Conservation (phyloP, 495 filamentous ascomycete species). For the Aspergillus homomorphus region DNA sequence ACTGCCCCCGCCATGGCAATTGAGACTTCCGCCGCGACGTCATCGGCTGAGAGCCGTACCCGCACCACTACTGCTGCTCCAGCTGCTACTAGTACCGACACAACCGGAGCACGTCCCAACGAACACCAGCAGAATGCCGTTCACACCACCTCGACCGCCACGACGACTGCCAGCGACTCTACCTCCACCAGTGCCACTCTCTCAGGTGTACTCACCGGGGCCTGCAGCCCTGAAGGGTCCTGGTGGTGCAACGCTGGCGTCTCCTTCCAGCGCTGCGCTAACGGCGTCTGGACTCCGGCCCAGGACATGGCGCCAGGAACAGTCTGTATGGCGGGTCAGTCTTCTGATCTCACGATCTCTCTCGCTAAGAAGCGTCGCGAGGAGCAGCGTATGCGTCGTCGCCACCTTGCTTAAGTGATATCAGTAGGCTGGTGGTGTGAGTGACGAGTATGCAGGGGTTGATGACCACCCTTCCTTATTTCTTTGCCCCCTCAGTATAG, state of each 20-base stretch:
- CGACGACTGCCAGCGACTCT: constrained; percentile 7
- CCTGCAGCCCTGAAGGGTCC: constrained; percentile 38
- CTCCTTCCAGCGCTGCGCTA: constrained; percentile 62
- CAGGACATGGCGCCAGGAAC: constrained; percentile 58
- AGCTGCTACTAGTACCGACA: constrained; percentile 6
- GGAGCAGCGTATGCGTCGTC: background rate
- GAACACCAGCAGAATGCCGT: background rate
- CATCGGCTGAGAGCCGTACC: constrained; percentile 11
- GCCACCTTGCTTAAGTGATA: background rate
- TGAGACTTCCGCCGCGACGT: constrained; percentile 7
- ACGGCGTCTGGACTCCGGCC: constrained; percentile 54
- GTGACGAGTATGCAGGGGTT: too few relatives aligned
- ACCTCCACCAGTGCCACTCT: constrained; percentile 7
- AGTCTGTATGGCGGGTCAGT: constrained; percentile 52
- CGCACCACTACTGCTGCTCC: constrained; percentile 16
- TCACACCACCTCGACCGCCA: constrained; percentile 11
- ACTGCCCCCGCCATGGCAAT: constrained; percentile 14
- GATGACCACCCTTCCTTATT: too few relatives aligned
- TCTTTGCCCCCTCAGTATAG: too few relatives aligned
- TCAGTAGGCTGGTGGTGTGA: too few relatives aligned
- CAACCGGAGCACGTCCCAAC: constrained; percentile 2
- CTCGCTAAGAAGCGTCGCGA: background rate
- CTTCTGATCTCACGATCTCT: constrained; percentile 38
- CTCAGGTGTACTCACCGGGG: constrained; percentile 29
- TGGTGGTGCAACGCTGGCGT: constrained; percentile 66